Conservation (phyloP, 352 stramenopile genomes). For the Globisporangium okanoganense region DNA sequence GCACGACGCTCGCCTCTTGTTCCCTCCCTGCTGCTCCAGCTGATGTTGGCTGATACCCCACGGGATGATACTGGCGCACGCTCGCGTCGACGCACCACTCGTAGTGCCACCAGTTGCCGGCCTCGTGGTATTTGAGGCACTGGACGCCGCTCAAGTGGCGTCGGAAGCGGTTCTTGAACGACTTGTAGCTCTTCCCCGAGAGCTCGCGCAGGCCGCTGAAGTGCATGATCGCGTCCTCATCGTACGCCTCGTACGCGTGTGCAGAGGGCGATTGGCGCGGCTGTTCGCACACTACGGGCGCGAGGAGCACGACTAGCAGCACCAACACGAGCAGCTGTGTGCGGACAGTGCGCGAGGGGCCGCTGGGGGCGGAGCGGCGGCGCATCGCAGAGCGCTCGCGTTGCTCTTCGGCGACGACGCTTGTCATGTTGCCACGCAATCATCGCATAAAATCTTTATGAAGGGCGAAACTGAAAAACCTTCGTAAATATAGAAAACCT, state of each 20-base stretch:
- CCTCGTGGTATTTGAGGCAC: conserved; percentile 62
- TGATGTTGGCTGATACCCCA: not conserved
- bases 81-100: conserved; percentile 75
- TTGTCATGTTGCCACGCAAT: conserved; percentile 6
- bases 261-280: not conserved
- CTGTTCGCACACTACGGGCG: not conserved
- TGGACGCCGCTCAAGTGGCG: conserved; percentile 40
- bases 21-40: not conserved
- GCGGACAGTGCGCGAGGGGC: not conserved
- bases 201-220: conserved; percentile 60
- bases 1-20: conserved; percentile 28
- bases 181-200: conserved; percentile 51
- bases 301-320: not conserved
- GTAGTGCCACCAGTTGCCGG: conserved; percentile 77
- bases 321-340: not conserved
- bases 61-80: conserved; percentile 69
- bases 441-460: not conserved
- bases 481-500: too few relatives aligned
- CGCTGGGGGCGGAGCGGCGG: not conserved
- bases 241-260: not conserved
- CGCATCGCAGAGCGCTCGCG: not conserved
- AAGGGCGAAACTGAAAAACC: too few relatives aligned
- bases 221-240: conserved; percentile 18
- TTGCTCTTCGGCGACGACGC: not conserved
- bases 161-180: conserved; percentile 70